These are phyloP conservation scores for Colletotrichum filicis DNA, from an alignment of 2,329 filamentous ascomycete genomes.

Conservation along the genomic window DNA sequence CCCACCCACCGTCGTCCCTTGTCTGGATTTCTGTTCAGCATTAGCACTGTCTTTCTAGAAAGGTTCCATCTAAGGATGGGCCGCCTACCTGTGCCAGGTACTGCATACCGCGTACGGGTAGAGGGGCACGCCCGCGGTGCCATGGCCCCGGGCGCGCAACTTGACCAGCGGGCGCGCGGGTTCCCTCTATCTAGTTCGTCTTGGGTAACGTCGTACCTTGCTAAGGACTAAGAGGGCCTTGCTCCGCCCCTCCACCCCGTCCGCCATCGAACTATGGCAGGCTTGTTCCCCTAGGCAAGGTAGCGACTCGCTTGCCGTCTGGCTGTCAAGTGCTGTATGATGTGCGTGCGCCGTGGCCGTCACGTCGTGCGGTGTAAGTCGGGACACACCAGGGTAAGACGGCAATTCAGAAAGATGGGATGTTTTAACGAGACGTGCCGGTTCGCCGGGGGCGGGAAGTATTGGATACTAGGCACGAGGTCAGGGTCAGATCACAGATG, in stretches of 20 bases:
- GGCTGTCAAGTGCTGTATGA: background rate
- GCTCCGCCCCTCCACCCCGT: constrained; percentile 16
- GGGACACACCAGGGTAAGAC: background rate
- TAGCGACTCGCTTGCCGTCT: background rate
- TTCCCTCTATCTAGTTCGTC: background rate
- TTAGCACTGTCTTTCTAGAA: constrained; percentile 20
- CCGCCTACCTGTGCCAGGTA: no score
- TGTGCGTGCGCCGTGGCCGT: background rate
- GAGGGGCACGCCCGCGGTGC: background rate
- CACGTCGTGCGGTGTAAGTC: background rate
- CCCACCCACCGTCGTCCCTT: background rate
- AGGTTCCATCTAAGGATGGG: background rate
- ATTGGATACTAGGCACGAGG: no score
- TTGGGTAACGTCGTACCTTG: background rate
- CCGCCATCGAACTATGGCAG: background rate
- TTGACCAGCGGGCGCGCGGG: background rate
- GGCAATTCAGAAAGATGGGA: background rate
- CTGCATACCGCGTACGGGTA: no score
- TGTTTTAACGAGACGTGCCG: background rate
- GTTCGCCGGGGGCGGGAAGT: background rate
- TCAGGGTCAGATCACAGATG: constrained; percentile 2
- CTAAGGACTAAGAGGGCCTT: background rate
- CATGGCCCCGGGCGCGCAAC: background rate
- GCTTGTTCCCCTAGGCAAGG: no score
- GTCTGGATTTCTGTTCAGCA: background rate